Evolutionary conservation across 2,329 filamentous ascomycete species (phyloP).

Genomic region (Epichloe bromicola): DNA sequence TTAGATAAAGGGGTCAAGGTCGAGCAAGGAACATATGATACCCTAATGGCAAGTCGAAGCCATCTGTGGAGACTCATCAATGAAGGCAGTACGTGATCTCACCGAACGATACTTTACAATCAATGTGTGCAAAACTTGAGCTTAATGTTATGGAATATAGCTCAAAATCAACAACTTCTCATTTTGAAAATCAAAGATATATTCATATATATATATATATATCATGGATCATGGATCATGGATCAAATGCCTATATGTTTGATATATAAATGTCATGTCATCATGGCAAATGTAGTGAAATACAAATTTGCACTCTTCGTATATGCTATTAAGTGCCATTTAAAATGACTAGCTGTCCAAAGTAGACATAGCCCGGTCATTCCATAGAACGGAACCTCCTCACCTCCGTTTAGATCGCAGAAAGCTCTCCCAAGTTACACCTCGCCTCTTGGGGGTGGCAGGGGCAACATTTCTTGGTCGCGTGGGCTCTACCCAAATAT

Average conservation of each 20-base stretch:
- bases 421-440: conserved; percentile 12
- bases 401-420: conserved; percentile 15
- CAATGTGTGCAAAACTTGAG: neutral
- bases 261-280: neutral
- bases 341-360: neutral
- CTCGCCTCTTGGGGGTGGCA: conserved; percentile 5
- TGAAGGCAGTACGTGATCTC: conserved; percentile 12
- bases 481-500: conserved; percentile 11
- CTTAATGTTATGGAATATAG: no score
- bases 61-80: conserved; percentile 36
- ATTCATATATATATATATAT: neutral
- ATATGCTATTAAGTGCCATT: neutral
- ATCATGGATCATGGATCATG: no score
- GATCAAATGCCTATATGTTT: neutral
- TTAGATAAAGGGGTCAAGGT: conserved; percentile 54
- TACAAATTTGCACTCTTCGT: neutral
- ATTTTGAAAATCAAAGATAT: neutral
- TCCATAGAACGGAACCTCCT: neutral
- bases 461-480: conserved; percentile 6
- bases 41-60: conserved; percentile 35
- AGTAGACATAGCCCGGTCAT: neutral
- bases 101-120: no score
- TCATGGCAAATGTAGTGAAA: neutral
- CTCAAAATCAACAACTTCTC: no score
- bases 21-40: conserved; percentile 52